These are phyloP conservation scores for Rhodotorula babjevae DNA, from an alignment of 768 basidiomycete species.

Conservation along the genomic window DNA sequence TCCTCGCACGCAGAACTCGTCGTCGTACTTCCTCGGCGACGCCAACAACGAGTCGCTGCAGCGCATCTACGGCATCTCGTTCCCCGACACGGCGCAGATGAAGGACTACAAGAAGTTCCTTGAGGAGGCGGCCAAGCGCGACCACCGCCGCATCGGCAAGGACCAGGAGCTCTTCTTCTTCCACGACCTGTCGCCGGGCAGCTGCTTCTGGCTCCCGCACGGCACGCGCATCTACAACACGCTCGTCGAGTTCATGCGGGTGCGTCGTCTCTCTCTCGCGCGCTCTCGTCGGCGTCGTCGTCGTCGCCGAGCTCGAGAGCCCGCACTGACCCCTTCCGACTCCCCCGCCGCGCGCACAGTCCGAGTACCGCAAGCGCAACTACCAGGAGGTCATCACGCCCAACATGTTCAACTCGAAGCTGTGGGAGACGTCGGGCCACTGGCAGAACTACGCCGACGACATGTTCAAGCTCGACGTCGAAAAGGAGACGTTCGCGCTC, in stretches of 20 bases:
- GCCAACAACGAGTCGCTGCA: slow-evolving; percentile 88
- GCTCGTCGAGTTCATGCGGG: slow-evolving; percentile 81
- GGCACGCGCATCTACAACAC: slow-evolving; percentile 96
- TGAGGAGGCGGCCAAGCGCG: slow-evolving; percentile 94
- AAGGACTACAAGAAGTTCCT: slow-evolving; percentile 92
- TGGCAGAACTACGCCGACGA: slow-evolving; percentile 98
- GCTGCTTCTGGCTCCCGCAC: slow-evolving; percentile 93
- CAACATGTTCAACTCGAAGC: slow-evolving; percentile 91
- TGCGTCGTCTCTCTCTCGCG: slow-evolving; percentile 49
- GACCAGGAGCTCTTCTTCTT: slow-evolving; percentile 99
- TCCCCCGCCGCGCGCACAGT: slow-evolving; percentile 49
- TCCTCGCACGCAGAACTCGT: slow-evolving; percentile 66
- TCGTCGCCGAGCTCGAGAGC: too few species aligned
- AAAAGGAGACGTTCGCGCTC: slow-evolving; percentile 91
- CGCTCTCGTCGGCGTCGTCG: neutral
- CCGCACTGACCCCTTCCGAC: neutral
- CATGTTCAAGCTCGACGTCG: slow-evolving; percentile 91
- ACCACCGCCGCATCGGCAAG: slow-evolving; percentile 93
- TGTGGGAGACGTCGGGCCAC: slow-evolving; percentile 98
- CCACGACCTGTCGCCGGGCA: slow-evolving; percentile 91
- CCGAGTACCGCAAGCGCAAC: slow-evolving; percentile 89
- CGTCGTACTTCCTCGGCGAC: slow-evolving; percentile 96
- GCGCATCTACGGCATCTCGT: slow-evolving; percentile 95
- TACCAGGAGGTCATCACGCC: slow-evolving; percentile 98
- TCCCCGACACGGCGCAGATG: slow-evolving; percentile 94